These are phyloP conservation scores for Eucalyptus polybractea DNA, from an alignment of 345 rosid species.

Conservation along the genomic window DNA sequence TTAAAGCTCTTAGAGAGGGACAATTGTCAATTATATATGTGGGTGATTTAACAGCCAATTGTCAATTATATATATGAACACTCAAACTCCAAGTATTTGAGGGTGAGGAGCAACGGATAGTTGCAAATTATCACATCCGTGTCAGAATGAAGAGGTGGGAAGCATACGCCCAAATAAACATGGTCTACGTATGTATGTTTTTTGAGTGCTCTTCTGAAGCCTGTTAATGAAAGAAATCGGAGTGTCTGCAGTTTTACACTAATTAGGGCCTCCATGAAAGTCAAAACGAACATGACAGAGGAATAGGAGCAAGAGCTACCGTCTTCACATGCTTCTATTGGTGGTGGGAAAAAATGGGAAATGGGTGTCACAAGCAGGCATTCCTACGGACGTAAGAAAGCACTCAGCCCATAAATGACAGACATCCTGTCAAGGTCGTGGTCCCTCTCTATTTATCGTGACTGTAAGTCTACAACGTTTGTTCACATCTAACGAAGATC, in stretches of 20 bases:
- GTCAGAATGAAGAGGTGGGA: neutral
- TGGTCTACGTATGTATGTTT: neutral
- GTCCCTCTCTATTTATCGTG: neutral
- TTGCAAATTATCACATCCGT: neutral
- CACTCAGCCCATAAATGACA: neutral
- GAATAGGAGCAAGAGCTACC: neutral
- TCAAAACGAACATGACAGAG: constrained; percentile 6
- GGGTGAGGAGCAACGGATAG: neutral
- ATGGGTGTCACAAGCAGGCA: constrained; percentile 26
- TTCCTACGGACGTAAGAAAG: constrained; percentile 24
- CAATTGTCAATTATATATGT: neutral
- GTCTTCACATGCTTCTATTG: neutral
- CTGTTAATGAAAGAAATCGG: neutral
- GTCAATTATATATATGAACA: neutral
- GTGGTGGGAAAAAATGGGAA: neutral
- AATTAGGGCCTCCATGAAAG: neutral
- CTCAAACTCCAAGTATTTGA: neutral
- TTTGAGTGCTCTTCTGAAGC: neutral
- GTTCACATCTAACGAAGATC: neutral
- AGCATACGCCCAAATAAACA: neutral
- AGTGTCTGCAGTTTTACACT: neutral
- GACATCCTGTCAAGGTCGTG: neutral
- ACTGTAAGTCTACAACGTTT: neutral
- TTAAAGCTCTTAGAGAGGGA: neutral
- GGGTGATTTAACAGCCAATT: neutral